Base-by-base conservation (phyloP, 177 flowering plant species). In the Telopea speciosissima region DNA sequence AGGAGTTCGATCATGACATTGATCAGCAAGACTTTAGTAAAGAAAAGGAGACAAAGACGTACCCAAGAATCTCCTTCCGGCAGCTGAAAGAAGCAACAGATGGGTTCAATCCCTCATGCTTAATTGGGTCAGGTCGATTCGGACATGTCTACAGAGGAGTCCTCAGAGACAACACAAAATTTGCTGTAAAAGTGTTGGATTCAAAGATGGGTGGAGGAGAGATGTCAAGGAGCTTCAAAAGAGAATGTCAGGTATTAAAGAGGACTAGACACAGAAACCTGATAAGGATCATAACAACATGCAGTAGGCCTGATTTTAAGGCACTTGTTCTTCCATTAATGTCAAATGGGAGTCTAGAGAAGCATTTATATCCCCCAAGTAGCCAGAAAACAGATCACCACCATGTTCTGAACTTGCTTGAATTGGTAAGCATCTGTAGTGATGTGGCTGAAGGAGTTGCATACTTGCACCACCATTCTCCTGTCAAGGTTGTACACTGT, bases 381-480 rank as follows among this genome's bases (percentile, higher is more conserved):
- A 71, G 76, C 67, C 80, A 83, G 6, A 78, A 79, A 16, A 54
- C 66, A 2, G 76, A 59, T 42, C 24, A n/a, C n/a, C n/a, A n/a
- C n/a, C n/a, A 54, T 14, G 61, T 76, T 36, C 70, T 93, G 77
- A 80, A 77, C 65, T 82, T 93, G 85, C 72, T 73, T 69, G 90
- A 86, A 75, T 25, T 93, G 63, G 89, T 90, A 65, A 83, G 81
- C 77, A 90, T 93, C 33, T 91, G 96, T 72, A 79, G 83, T 65
- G 92, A 91, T 76, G 84, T 93, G 1, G 97, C 97, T 64, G 94
- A 91, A 80, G 98, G 92, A n/a, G 63, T 93, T 76, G 92, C 97
- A 9, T 93, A 93, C 77, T 74, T 93, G 79, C 98, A 93, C 78
- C 94, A 93, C 70, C 77, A 91, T 72, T 83, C 94, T 52, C 94